Evolutionary conservation across 2,329 filamentous ascomycete genomes (phyloP).

Genomic region (Teratosphaeria pseudoeucalypti): DNA sequence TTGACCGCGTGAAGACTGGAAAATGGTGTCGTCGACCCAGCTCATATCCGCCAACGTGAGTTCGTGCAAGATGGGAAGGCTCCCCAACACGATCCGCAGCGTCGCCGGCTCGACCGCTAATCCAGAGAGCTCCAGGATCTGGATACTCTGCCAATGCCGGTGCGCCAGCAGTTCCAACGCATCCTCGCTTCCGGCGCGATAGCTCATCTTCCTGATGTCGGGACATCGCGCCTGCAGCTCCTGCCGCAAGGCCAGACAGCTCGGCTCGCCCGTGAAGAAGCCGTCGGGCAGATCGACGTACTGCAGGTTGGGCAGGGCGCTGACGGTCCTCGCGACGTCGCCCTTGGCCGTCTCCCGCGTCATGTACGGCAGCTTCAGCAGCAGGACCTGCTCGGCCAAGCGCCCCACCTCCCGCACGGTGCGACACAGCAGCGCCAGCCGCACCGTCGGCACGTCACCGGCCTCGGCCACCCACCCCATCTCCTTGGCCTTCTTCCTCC

Average conservation of each 20-base stretch:
- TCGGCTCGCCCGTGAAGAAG: slow-evolving; percentile 69
- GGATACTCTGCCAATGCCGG: slow-evolving; percentile 58
- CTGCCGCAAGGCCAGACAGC: slow-evolving; percentile 64
- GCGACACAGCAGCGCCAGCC: slow-evolving; percentile 68
- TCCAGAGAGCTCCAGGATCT: slow-evolving; percentile 60
- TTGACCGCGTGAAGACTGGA: slow-evolving; percentile 50
- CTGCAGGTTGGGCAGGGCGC: slow-evolving; percentile 70
- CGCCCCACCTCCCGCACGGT: slow-evolving; percentile 68
- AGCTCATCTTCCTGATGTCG: slow-evolving; percentile 81
- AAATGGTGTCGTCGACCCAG: slow-evolving; percentile 67
- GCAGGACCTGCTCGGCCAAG: slow-evolving; percentile 60
- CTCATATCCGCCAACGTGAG: slow-evolving; percentile 62
- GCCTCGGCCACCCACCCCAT: slow-evolving; percentile 62
- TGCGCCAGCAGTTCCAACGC: slow-evolving; percentile 61
- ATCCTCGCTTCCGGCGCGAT: slow-evolving; percentile 65
- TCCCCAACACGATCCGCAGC: slow-evolving; percentile 60
- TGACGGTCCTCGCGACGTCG: slow-evolving; percentile 75
- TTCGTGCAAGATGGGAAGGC: slow-evolving; percentile 57
- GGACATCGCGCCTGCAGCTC: slow-evolving; percentile 77
- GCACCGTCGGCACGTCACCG: slow-evolving; percentile 65
- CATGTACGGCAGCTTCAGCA: slow-evolving; percentile 90
- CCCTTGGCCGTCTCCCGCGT: slow-evolving; percentile 76
- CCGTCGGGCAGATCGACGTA: slow-evolving; percentile 89
- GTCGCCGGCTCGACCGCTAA: slow-evolving; percentile 60
- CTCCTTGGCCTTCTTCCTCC: slow-evolving; percentile 15